Evolutionary conservation across 257 asterid species (phyloP), one percentile per base, ranked within the genome.

Genomic region (Penstemon barbatus): DNA sequence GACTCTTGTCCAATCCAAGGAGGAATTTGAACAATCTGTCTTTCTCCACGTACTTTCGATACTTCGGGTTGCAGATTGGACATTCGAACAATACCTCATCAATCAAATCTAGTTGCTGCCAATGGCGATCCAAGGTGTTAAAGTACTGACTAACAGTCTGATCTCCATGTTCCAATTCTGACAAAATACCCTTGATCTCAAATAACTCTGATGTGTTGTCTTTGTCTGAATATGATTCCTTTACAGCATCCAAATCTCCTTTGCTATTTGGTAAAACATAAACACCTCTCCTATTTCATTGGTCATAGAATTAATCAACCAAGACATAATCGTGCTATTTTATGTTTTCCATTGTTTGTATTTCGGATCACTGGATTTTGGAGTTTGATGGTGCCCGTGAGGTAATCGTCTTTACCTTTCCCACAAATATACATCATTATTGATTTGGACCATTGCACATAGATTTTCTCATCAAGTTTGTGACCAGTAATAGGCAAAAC

Each of bases 291-390:
- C 57, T 3, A 58, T 33, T 10, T 57, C 57, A 7, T 41, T 69
- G 0, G 49, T 57, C 74, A 58, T 69, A 4, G 45, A 57, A 12
- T 57, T 55, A 5, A 69, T 45, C 2, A 69, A 11, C 67, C 50
- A 69, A 4, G 67, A 45, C 19, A 69, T 58, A 2, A 69, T 38
- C 58, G 43, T 44, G 10, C 18, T 58, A 15, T 69, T 58, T 25
- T 63, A 48, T 2, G 2, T 3, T 10, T 43, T 67, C 55, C 53
- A 67, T 4, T 0, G 25, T 6, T n/a, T 8, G 15, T 11, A 68
- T 5, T 68, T 13, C 0, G 73, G 11, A 5, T 68, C 65, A 3
- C 3, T 25, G 1, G 8, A 0, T 5, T 33, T 33, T 7, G 60
- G 68, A 13, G 7, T 5, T 40, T 2, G 1, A 4, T 3, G 7